Evolutionary conservation across 2,329 filamentous ascomycete species (phyloP).

Genomic region (Cercospora brassicicola): DNA sequence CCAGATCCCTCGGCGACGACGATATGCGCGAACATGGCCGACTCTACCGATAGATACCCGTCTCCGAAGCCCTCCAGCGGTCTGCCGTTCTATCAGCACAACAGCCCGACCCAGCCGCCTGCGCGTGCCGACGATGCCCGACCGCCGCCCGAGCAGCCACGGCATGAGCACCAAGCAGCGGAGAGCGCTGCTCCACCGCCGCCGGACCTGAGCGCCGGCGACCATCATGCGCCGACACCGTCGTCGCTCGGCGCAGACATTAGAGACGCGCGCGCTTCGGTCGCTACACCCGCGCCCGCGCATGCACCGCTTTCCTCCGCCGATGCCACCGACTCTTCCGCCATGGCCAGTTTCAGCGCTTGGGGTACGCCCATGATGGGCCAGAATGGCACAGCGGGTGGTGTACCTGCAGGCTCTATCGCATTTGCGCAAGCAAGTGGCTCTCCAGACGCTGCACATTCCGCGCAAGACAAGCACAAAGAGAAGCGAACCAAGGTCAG

Average conservation of each 20-base stretch:
- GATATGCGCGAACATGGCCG: constrained; percentile 20
- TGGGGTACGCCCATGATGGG: constrained; percentile 18
- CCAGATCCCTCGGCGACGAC: not conserved
- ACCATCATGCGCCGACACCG: not conserved
- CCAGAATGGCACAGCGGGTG: constrained; percentile 14
- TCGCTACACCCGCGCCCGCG: not conserved
- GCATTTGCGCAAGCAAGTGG: constrained; percentile 28
- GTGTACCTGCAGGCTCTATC: constrained; percentile 24
- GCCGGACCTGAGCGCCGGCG: not conserved
- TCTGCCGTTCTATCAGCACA: constrained; percentile 17
- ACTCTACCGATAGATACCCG: constrained; percentile 13
- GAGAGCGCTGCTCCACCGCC: not conserved
- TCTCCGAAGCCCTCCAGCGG: constrained; percentile 12
- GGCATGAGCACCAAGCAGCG: not conserved
- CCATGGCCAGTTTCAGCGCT: constrained; percentile 24
- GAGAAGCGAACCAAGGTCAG: constrained; percentile 80
- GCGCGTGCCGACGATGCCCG: constrained; percentile 1
- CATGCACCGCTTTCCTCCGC: not conserved
- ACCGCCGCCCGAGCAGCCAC: constrained; percentile 6
- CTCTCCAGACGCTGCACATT: constrained; percentile 22
- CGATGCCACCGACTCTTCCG: not conserved
- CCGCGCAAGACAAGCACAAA: constrained; percentile 22
- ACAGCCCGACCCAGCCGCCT: not conserved
- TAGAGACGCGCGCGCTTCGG: constrained; percentile 1
- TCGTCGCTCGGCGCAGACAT: constrained; percentile 2